Evolutionary conservation across 352 stramenopile species (phyloP).

Genomic region (Globisporangium nodosum): DNA sequence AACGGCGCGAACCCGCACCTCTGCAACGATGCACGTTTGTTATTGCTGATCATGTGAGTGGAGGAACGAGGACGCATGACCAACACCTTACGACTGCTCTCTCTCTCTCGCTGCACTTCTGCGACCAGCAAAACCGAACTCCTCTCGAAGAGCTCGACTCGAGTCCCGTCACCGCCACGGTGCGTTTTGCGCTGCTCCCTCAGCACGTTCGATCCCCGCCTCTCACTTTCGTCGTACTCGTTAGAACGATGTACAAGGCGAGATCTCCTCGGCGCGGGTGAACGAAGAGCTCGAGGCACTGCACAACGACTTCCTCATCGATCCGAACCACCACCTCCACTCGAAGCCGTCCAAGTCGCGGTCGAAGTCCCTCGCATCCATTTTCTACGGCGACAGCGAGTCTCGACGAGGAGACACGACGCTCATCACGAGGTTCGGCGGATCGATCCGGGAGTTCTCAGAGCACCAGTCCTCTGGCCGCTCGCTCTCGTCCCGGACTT

Average conservation of each 20-base stretch:
- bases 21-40: constrained; percentile 44
- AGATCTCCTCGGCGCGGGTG: constrained; percentile 13
- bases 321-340: neutral
- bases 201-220: neutral
- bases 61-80: neutral
- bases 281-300: constrained; percentile 13
- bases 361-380: neutral
- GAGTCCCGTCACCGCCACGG: constrained; percentile 19
- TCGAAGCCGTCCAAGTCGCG: constrained; percentile 3
- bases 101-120: neutral
- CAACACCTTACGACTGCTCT: neutral
- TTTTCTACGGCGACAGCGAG: neutral
- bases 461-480: constrained; percentile 5
- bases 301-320: constrained; percentile 1
- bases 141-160: constrained; percentile 57
- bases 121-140: constrained; percentile 55
- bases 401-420: constrained; percentile 1
- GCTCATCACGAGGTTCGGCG: constrained; percentile 8
- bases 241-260: constrained; percentile 6
- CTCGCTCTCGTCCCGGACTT: constrained; percentile 9
- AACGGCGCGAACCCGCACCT: constrained; percentile 48
- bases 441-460: constrained; percentile 11
- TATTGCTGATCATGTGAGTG: neutral
- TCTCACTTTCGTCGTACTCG: neutral
- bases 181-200: constrained; percentile 6